Conservation (phyloP, 208 protist species). For the Wallacemonas rigidus region DNA sequence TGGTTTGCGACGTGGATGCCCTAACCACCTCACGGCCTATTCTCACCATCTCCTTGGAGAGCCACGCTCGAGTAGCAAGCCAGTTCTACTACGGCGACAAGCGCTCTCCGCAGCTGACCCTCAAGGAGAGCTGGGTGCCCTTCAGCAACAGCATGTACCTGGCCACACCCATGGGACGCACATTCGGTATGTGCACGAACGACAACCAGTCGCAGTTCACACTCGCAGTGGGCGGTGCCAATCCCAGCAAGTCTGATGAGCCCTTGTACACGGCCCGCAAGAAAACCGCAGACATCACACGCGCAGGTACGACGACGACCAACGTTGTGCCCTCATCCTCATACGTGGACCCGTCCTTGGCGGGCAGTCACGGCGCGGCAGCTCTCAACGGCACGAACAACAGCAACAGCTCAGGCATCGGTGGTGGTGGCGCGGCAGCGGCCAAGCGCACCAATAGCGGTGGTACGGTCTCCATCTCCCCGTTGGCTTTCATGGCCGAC, state of each 20-base stretch:
- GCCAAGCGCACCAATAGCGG: neutral
- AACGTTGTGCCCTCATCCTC: conserved; percentile 11
- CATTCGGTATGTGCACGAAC: conserved; percentile 50
- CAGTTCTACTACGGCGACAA: conserved; percentile 71
- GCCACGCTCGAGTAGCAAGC: conserved; percentile 41
- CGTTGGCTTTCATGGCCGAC: conserved; percentile 16
- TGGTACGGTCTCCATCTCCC: neutral
- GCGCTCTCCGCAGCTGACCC: conserved; percentile 46
- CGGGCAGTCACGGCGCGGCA: conserved; percentile 5
- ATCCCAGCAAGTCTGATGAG: conserved; percentile 20
- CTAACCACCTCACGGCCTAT: conserved; percentile 7
- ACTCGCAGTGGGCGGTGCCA: conserved; percentile 22
- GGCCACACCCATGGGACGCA: conserved; percentile 43
- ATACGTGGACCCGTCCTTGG: conserved; percentile 16
- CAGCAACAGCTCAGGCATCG: neutral
- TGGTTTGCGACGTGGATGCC: conserved; percentile 22
- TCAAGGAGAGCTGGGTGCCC: conserved; percentile 75
- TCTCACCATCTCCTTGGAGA: conserved; percentile 44
- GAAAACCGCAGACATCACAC: neutral
- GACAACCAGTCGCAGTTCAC: conserved; percentile 38
- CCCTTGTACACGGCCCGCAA: conserved; percentile 38
- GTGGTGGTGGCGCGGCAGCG: neutral
- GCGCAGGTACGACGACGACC: conserved; percentile 1
- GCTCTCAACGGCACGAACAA: neutral
- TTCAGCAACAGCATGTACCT: conserved; percentile 73